Percentiles rank a stretch among this genome's conserved stretches.
Evolutionary conservation across 495 filamentous ascomycete genomes (phyloP).

Genomic region (Lasiosphaeria miniovina): DNA sequence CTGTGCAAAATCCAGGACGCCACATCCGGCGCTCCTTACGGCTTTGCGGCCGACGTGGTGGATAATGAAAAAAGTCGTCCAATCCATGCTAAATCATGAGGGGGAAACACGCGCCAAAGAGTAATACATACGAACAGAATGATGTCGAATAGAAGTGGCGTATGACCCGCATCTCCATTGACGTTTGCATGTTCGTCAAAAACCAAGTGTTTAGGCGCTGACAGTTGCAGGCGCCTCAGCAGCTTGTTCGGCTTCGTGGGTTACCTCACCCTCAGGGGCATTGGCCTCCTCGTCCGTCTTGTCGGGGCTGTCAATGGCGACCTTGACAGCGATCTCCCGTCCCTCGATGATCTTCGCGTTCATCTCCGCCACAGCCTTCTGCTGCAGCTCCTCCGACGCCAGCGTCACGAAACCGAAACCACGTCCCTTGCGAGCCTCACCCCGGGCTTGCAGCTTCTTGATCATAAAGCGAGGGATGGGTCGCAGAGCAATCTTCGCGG

Average conservation of each 20-base stretch:
- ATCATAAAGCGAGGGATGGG: slow-evolving; percentile 99
- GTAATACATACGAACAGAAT: slow-evolving; percentile 35
- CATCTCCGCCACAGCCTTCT: slow-evolving; percentile 96
- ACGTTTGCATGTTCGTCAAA: slow-evolving; percentile 27
- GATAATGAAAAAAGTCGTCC: slow-evolving; percentile 28
- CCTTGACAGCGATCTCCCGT: slow-evolving; percentile 98
- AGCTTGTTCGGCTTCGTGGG: slow-evolving; percentile 44
- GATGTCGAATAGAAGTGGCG: slow-evolving; percentile 29
- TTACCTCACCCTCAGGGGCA: slow-evolving; percentile 40
- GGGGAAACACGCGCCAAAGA: slow-evolving; percentile 31
- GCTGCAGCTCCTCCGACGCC: slow-evolving; percentile 89
- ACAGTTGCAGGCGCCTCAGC: slow-evolving; percentile 28
- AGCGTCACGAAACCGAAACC: slow-evolving; percentile 98
- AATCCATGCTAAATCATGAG: slow-evolving; percentile 35
- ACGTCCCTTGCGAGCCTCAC: slow-evolving; percentile 97
- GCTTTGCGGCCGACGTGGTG: slow-evolving; percentile 23
- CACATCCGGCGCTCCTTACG: slow-evolving; percentile 32
- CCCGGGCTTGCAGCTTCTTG: slow-evolving; percentile 96
- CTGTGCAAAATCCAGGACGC: slow-evolving; percentile 34
- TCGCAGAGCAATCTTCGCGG: slow-evolving; percentile 96
- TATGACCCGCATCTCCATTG: slow-evolving; percentile 22
- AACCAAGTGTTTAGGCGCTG: slow-evolving; percentile 24
- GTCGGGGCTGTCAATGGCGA: slow-evolving; percentile 97
- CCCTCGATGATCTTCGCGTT: slow-evolving; percentile 98
- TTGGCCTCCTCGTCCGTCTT: slow-evolving; percentile 86